Evolutionary conservation across 2,329 filamentous ascomycete genomes (phyloP).

Genomic region (Claviceps pusilla): DNA sequence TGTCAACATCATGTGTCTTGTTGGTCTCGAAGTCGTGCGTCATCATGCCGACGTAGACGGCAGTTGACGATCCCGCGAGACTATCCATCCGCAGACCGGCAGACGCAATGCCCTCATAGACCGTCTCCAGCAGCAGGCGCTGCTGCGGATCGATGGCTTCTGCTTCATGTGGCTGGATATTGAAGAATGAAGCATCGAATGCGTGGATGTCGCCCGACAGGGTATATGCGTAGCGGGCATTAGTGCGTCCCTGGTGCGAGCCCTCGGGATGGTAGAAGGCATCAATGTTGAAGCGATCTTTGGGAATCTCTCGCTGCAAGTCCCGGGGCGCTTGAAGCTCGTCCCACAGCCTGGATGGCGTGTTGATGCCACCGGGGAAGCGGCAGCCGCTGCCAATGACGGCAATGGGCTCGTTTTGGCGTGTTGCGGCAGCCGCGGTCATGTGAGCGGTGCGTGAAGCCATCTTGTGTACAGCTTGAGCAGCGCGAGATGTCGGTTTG

Average conservation of each 20-base stretch:
- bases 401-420: slow-evolving; percentile 21
- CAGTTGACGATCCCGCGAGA: no score
- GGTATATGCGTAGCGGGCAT: slow-evolving; percentile 15
- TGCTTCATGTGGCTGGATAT: slow-evolving; percentile 7
- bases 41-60: no score
- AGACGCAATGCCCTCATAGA: slow-evolving; percentile 26
- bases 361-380: slow-evolving; percentile 20
- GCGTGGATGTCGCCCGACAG: slow-evolving; percentile 20
- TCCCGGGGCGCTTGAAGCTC: slow-evolving; percentile 15
- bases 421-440: no score
- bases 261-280: slow-evolving; percentile 14
- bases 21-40: no score
- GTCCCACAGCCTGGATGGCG: slow-evolving; percentile 21
- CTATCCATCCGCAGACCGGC: slow-evolving; percentile 10
- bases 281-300: slow-evolving; percentile 12
- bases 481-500: no score
- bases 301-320: slow-evolving; percentile 16
- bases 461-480: no score
- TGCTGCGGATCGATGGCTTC: slow-evolving; percentile 9
- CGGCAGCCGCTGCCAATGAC: slow-evolving; percentile 25
- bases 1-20: no score
- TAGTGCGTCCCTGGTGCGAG: slow-evolving; percentile 13
- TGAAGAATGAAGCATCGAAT: slow-evolving; percentile 24
- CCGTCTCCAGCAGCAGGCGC: slow-evolving; percentile 20
- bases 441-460: no score